These are phyloP conservation scores for Zopfia rhizophila DNA, from an alignment of 2,329 filamentous ascomycete species.

Conservation along the genomic window DNA sequence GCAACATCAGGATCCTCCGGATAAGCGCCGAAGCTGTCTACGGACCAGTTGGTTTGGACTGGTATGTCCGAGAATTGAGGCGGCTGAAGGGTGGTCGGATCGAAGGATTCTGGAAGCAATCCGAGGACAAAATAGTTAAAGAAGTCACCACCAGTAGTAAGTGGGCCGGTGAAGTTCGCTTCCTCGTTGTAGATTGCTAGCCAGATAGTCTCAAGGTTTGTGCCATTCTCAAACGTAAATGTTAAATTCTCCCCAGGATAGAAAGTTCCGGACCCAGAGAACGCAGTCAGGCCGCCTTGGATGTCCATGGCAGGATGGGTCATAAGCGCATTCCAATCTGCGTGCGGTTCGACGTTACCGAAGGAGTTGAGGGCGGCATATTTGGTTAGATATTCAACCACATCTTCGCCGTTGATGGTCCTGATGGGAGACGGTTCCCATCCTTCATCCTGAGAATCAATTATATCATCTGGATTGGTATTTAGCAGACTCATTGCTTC, in stretches of 20 bases:
- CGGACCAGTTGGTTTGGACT: constrained; percentile 26
- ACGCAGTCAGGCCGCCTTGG: constrained; percentile 23
- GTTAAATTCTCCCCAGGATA: constrained; percentile 46
- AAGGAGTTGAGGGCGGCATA: constrained; percentile 41
- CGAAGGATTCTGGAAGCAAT: constrained; percentile 30
- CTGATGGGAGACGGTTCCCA: constrained; percentile 34
- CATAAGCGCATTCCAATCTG: constrained; percentile 55
- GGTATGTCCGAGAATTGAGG: background rate
- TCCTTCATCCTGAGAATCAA: constrained; percentile 30
- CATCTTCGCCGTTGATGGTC: constrained; percentile 40
- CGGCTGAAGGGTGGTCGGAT: background rate
- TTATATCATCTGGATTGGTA: constrained; percentile 35
- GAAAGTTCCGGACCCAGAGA: constrained; percentile 39
- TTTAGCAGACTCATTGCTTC: constrained; percentile 23
- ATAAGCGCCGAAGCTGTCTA: constrained; percentile 30
- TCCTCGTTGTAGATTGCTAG: constrained; percentile 30
- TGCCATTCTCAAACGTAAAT: constrained; percentile 29
- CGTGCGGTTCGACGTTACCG: constrained; percentile 53
- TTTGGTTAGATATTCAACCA: constrained; percentile 31
- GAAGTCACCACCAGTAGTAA: constrained; percentile 55
- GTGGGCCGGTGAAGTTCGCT: constrained; percentile 28
- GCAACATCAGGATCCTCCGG: constrained; percentile 32
- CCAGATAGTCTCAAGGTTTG: constrained; percentile 15
- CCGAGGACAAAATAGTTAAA: constrained; percentile 58
- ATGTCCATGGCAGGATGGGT: constrained; percentile 29